Conservation (phyloP, 2,329 filamentous ascomycete genomes). For the Arthrobotrys musiformis region DNA sequence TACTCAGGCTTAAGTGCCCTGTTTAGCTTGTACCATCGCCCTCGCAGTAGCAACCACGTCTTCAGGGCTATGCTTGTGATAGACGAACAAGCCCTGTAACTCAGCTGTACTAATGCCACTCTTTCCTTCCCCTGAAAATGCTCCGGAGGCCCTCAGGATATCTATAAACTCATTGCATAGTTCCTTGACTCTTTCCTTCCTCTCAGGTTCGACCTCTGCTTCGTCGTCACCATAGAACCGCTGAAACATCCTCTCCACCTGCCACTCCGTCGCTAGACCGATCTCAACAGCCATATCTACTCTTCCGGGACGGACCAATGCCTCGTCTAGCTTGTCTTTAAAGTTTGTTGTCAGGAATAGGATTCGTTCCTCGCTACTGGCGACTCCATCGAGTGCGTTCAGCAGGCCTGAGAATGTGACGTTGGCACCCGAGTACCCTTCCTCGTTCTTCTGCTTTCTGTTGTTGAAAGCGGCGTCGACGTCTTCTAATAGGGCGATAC, state of each 20-base stretch:
- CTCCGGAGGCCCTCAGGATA: slow-evolving; percentile 74
- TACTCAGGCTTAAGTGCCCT: neutral
- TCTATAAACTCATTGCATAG: slow-evolving; percentile 71
- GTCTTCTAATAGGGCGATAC: slow-evolving; percentile 85
- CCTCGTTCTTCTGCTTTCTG: slow-evolving; percentile 77
- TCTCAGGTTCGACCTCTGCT: slow-evolving; percentile 67
- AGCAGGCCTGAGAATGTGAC: slow-evolving; percentile 94
- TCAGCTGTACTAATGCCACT: slow-evolving; percentile 77
- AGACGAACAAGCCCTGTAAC: slow-evolving; percentile 91
- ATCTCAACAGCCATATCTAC: slow-evolving; percentile 94
- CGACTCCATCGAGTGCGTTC: slow-evolving; percentile 88
- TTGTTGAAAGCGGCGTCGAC: slow-evolving; percentile 91
- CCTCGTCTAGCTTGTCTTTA: slow-evolving; percentile 86
- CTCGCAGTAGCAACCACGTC: slow-evolving; percentile 79
- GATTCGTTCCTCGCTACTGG: slow-evolving; percentile 91
- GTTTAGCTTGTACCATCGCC: slow-evolving; percentile 20
- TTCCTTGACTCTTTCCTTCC: slow-evolving; percentile 70
- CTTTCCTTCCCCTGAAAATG: slow-evolving; percentile 69
- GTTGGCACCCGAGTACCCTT: slow-evolving; percentile 86
- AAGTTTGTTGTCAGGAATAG: slow-evolving; percentile 96
- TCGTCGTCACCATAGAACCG: slow-evolving; percentile 79
- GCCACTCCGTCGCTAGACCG: slow-evolving; percentile 84
- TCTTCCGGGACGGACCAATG: slow-evolving; percentile 86
- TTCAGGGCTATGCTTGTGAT: slow-evolving; percentile 90
- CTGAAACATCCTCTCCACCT: slow-evolving; percentile 89